Conservation (phyloP, 352 stramenopile species). For the Aphanomyces invadans region DNA sequence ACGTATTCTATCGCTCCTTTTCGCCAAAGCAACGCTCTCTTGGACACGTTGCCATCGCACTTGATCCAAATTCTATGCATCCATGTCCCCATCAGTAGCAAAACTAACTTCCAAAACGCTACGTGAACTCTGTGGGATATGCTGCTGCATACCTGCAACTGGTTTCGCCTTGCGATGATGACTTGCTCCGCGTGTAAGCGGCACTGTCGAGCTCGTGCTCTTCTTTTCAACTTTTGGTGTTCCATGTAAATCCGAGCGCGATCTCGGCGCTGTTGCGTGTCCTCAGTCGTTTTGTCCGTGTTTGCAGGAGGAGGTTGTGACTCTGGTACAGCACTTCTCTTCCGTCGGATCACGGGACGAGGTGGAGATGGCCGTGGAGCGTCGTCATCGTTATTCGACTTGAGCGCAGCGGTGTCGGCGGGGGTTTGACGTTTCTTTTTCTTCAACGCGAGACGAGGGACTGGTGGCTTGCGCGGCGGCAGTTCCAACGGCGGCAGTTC, state of each 20-base stretch:
- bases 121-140: too few relatives aligned
- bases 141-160: conserved; percentile 15
- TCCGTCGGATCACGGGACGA: background rate
- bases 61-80: conserved; percentile 15
- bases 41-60: conserved; percentile 2
- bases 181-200: background rate
- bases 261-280: background rate
- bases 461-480: conserved; percentile 17
- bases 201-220: background rate
- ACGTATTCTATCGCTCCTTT: background rate
- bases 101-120: background rate
- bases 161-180: background rate
- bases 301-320: background rate
- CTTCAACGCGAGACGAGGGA: conserved; percentile 1
- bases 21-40: conserved; percentile 6
- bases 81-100: background rate
- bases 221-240: conserved; percentile 12
- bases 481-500: background rate
- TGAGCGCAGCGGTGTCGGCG: background rate
- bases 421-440: background rate
- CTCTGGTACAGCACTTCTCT: background rate
- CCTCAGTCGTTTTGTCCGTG: background rate
- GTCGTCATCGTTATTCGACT: background rate
- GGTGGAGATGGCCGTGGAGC: background rate
- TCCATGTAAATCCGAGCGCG: conserved; percentile 14